Conservation (phyloP, 2,329 filamentous ascomycete genomes). For the Pseudogymnoascus sp. region DNA sequence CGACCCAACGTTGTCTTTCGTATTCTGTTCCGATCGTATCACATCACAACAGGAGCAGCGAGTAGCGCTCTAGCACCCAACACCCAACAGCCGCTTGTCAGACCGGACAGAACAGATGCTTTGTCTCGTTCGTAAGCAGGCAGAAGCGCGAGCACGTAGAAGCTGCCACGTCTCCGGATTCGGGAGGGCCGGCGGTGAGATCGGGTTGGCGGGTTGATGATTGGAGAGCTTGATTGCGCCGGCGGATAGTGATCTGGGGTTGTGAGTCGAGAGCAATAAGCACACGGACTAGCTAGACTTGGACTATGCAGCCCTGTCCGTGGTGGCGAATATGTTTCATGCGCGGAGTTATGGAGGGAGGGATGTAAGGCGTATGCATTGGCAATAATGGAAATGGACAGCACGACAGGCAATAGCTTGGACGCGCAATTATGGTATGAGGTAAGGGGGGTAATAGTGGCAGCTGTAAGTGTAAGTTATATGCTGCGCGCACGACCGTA, state of each 20-base stretch:
- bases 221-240: background rate
- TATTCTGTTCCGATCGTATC: conserved; percentile 1
- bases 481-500: background rate
- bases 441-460: background rate
- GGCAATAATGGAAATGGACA: background rate
- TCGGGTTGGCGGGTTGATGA: background rate
- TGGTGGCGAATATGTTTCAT: background rate
- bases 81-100: background rate
- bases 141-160: background rate
- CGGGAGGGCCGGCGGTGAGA: background rate
- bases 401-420: background rate
- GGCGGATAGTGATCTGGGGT: background rate
- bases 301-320: background rate
- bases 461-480: background rate
- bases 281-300: background rate
- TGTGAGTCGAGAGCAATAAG: background rate
- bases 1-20: background rate
- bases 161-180: background rate
- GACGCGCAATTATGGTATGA: background rate
- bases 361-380: background rate
- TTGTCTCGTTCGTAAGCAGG: background rate
- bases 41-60: background rate
- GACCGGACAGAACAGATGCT: background rate
- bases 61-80: background rate
- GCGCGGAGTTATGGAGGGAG: background rate